A percentile compares a stretch with the other conserved stretches of the same genome.
phyloP scores from a whole-genome alignment of 2,329 filamentous ascomycete genomes.

The Botrytis fabae region DNA sequence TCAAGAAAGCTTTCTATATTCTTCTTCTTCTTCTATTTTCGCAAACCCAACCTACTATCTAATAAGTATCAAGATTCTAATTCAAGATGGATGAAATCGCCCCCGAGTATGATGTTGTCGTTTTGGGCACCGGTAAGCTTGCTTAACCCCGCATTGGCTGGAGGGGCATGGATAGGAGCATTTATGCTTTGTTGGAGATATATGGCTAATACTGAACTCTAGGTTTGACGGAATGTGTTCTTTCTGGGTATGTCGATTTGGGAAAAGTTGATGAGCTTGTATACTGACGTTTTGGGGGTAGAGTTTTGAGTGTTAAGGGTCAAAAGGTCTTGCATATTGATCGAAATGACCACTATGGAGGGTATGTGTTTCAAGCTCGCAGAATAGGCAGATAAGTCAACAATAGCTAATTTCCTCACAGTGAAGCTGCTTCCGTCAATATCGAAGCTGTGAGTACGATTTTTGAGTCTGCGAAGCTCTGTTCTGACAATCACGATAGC shows the following conservation, averaged over 20 bases:
- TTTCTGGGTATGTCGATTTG: constrained; percentile 73
- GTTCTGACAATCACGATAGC: constrained; percentile 53
- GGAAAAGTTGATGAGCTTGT: neutral
- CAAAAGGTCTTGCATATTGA: constrained; percentile 99
- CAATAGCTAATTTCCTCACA: constrained; percentile 43
- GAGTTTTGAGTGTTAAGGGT: constrained; percentile 95
- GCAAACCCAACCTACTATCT: constrained; percentile 2
- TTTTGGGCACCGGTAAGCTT: constrained; percentile 87
- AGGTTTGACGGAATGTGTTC: constrained; percentile 98
- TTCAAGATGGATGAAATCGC: constrained; percentile 90
- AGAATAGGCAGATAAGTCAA: constrained; percentile 31
- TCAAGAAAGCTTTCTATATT: constrained; percentile 14
- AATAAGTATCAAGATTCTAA: constrained; percentile 38
- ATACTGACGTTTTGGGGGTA: constrained; percentile 40
- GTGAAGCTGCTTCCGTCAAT: constrained; percentile 94
- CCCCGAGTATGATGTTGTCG: constrained; percentile 97
- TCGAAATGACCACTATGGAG: constrained; percentile 97
- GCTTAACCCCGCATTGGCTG: constrained; percentile 42
- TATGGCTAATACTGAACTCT: constrained; percentile 30
- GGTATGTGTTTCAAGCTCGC: constrained; percentile 53
- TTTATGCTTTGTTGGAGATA: neutral
- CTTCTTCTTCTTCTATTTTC: constrained; percentile 14
- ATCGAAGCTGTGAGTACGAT: constrained; percentile 74
- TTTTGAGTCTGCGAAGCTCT: constrained; percentile 26
- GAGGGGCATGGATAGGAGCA: constrained; percentile 35